Evolutionary conservation across 495 filamentous ascomycete genomes (phyloP).

Genomic region (Podospora conica): DNA sequence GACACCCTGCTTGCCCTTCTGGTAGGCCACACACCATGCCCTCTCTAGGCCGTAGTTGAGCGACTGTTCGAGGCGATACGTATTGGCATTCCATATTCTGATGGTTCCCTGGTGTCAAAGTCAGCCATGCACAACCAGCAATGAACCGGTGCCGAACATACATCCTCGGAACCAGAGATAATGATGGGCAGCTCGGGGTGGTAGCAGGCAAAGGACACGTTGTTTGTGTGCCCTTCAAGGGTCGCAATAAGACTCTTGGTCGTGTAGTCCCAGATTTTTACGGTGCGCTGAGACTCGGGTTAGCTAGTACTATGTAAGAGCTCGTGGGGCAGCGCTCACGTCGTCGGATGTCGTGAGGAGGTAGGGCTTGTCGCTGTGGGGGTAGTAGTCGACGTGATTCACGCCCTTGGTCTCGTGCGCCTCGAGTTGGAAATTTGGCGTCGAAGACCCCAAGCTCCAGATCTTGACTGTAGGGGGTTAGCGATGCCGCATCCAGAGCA

Average conservation of each 20-base stretch:
- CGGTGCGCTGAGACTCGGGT: conserved; percentile 50
- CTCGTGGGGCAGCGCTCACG: conserved; percentile 11
- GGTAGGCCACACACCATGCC: conserved; percentile 95
- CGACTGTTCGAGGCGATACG: conserved; percentile 91
- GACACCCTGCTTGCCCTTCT: conserved; percentile 86
- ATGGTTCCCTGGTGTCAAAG: conserved; percentile 57
- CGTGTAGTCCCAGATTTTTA: conserved; percentile 98
- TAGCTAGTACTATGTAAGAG: not conserved
- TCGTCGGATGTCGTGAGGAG: conserved; percentile 95
- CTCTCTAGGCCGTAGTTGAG: conserved; percentile 91
- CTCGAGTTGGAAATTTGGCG: conserved; percentile 92
- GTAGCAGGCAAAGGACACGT: conserved; percentile 98
- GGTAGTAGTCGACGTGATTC: conserved; percentile 97
- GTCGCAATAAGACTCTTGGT: conserved; percentile 96
- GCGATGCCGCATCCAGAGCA: not conserved
- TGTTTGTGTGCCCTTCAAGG: conserved; percentile 93
- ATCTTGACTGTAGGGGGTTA: conserved; percentile 67
- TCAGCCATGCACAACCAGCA: not conserved
- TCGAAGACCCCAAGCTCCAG: conserved; percentile 86
- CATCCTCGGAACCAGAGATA: conserved; percentile 96
- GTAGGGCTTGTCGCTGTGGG: conserved; percentile 93
- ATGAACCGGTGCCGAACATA: conserved; percentile 3
- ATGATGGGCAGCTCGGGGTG: conserved; percentile 96
- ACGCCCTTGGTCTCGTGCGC: conserved; percentile 98
- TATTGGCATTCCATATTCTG: conserved; percentile 98